Evolutionary conservation across 2,329 filamentous ascomycete species (phyloP), one percentile per base, ranked within the genome.

Genomic region (Sporothrix euskadiensis): DNA sequence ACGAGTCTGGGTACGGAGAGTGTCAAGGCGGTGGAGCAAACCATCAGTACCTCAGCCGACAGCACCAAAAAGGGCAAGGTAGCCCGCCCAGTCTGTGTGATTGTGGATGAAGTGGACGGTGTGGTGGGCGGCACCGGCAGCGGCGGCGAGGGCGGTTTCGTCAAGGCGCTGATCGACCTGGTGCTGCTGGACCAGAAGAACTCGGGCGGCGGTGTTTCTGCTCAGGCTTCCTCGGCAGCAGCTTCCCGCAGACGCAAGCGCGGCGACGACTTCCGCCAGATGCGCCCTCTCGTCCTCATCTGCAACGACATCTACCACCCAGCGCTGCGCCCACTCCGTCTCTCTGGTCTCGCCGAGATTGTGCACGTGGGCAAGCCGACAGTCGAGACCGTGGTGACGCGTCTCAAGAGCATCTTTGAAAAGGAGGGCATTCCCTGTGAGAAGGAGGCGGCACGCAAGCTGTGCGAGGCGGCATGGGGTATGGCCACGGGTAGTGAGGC

Each of bases 301-400:
- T 99, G 96, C 84, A 99, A 99, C 78, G 97, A 99, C 80, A 90
- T 98, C 0, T 99, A 99, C 79, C 94, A 97, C 77, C 91, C 95
- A 4, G 93, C 94, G 26, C 86, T 99, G 56, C 89, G 94, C 39
- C 94, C 93, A 0, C 85, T 99, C 8, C 90, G 96, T n/a, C 92
- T 95, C 76, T 94, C 94, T 0, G 89, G 86, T 6, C 83, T 96
- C 69, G 96, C 95, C 0, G 96, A 99, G 80, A 90, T 98, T 54
- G 91, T 99, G 30, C 94, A 97, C 79, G 91, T 97, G 47, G 93
- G 95, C 66, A 96, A 96, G 78, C 94, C 96, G 1, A 90, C 92
- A 0, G 83, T 98, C 10, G 94, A 97, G 75, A 92, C 94, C 69
- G 93, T 98, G 2, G 91, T 97, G 4, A 86, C 87, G 8, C 90